These are phyloP conservation scores for Populus alba DNA, from an alignment of 345 rosid species.

Conservation along the genomic window DNA sequence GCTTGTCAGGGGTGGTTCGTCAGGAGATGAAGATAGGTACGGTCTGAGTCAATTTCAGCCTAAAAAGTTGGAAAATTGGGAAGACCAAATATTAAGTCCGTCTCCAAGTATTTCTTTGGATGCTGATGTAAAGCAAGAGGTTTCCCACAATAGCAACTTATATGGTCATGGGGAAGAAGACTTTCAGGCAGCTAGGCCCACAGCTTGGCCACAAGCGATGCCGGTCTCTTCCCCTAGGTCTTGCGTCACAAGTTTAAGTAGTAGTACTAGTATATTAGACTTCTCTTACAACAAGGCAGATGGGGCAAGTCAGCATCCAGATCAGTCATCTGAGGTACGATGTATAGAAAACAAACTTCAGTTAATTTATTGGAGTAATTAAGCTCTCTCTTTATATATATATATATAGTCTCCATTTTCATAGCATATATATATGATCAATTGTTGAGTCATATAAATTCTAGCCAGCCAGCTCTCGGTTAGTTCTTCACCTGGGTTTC, in stretches of 20 bases:
- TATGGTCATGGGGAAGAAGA: constrained; percentile 33
- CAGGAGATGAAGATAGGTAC: constrained; percentile 39
- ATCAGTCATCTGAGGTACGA: constrained; percentile 45
- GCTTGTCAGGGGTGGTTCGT: constrained; percentile 34
- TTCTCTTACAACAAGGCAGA: constrained; percentile 36
- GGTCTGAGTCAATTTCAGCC: constrained; percentile 25
- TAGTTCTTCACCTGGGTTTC: not conserved
- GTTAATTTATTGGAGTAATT: not conserved
- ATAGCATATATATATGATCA: not conserved
- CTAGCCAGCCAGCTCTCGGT: not conserved
- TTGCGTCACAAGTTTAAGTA: constrained; percentile 38
- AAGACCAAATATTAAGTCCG: constrained; percentile 39
- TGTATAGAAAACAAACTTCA: not conserved
- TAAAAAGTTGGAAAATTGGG: constrained; percentile 39
- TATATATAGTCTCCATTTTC: not conserved
- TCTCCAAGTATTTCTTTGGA: constrained; percentile 12
- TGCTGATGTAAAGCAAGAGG: constrained; percentile 44
- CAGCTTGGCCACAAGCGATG: constrained; percentile 16
- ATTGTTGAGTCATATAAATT: not conserved
- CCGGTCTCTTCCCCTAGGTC: constrained; percentile 47
- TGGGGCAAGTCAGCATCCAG: constrained; percentile 20
- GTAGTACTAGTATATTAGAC: constrained; percentile 34
- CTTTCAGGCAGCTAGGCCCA: constrained; percentile 15
- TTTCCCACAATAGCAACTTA: constrained; percentile 29
- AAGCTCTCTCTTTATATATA: not conserved